Evolutionary conservation across 1,284 basidiomycete genomes (phyloP), one percentile per base, ranked within the genome.

Genomic region (Marasmius fiardii): DNA sequence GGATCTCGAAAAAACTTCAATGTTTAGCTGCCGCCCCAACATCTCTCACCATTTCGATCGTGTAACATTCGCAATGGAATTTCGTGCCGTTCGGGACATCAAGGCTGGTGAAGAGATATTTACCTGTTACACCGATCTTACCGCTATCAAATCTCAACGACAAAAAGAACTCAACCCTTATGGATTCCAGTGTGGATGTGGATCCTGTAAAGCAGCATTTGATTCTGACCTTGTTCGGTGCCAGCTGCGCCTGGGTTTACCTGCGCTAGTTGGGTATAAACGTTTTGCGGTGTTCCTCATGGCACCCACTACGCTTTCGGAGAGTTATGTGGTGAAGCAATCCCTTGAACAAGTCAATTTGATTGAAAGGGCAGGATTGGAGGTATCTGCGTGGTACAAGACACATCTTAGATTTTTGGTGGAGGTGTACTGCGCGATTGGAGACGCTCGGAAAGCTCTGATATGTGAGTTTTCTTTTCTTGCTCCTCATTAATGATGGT

Each of bases 121-220:
- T n/a, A 14, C 34, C 20, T 7, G 7, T 16, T 58, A 55, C 34
- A 11, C 18, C n/a, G 47, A 45, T 18, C 33, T 39, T 24, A 14
- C 39, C 8, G 7, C 2, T 6, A 18, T 18, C 21, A 23, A 18
- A 4, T 20, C 35, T 7, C 12, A 21, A 2, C 53, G 57, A 18
- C 54, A 55, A 45, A 16, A 26, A 26, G 48, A 31, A 16, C 57
- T 58, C 31, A 18, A 34, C 10, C 43, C 53, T 3, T 55, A 58
- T 34, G 57, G 52, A 16, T 43, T 58, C 37, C 23, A 55, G 37
- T 58, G 57, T 24, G 43, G 4, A 18, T 58, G 57, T 23, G 2
- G n/a, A 6, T 21, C 53, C n/a, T 58, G 57, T 45, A n/a, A 16
- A 18, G 18, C 11, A n/a, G 4, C 31, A 2, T 7, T 20, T 2